Evolutionary conservation across 345 rosid species (phyloP), one percentile per base, ranked within the genome.

Genomic region (Sapria himalayana): DNA sequence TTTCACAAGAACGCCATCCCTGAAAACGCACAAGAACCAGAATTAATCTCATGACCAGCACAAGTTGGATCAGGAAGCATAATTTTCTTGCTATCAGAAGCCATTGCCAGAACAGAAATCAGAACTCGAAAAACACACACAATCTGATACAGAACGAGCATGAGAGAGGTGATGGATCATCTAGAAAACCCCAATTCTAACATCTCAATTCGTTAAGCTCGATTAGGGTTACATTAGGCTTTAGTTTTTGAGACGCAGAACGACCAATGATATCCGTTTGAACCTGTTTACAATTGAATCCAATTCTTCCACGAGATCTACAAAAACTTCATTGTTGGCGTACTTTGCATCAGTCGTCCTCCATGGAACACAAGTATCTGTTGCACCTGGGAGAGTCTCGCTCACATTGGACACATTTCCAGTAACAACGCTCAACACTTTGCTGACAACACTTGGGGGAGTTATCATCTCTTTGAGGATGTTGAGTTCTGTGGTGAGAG

Each of bases 241-340:
- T n/a, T n/a, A n/a, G n/a, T n/a, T n/a, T n/a, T n/a, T n/a, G n/a
- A n/a, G n/a, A n/a, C n/a, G n/a, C n/a, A n/a, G n/a, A n/a, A n/a
- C n/a, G n/a, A n/a, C n/a, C n/a, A n/a, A n/a, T n/a, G n/a, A n/a
- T n/a, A n/a, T n/a, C n/a, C n/a, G n/a, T n/a, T n/a, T n/a, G n/a
- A n/a, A 82, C 93, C 94, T 79, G 71, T 79, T 79, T 33, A 77
- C 59, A 55, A 63, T 60, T 10, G 92, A 84, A 66, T 89, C 98
- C 93, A 89, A 72, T 73, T 79, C 86, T 66, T 89, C 93, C 23
- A 73, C 86, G 3, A 89, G 92, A 53, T 89, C 93, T 5, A 89
- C 91, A 45, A 78, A 74, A 37, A 82, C 92, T 71, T 79, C 92
- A 41, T 80, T 76, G 50, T 65, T 79, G 40, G 95, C 70, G 56